Conservation (phyloP, 2,329 filamentous ascomycete species). For the Conoideocrella luteorostrata region DNA sequence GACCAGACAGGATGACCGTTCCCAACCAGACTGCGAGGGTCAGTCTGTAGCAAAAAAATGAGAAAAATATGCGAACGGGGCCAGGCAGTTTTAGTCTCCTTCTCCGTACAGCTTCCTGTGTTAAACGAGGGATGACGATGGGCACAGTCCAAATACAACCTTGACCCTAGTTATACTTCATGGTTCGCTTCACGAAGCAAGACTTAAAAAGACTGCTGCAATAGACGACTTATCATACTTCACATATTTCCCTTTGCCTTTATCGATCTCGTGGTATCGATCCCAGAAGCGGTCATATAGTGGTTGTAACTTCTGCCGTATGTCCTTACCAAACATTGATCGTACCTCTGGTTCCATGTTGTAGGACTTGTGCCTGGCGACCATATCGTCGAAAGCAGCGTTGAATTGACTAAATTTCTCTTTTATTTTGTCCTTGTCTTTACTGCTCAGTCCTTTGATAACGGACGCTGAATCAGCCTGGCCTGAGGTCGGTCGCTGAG, state of each 20-base stretch:
- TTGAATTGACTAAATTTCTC: slow-evolving; percentile 95
- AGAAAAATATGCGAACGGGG: too few relatives aligned
- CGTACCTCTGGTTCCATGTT: slow-evolving; percentile 90
- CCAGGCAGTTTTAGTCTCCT: too few relatives aligned
- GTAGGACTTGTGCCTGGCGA: slow-evolving; percentile 72
- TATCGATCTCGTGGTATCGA: slow-evolving; percentile 94
- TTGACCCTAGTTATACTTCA: background rate
- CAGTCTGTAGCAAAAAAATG: too few relatives aligned
- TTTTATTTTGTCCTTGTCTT: slow-evolving; percentile 95
- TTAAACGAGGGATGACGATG: too few relatives aligned
- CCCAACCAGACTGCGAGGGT: too few relatives aligned
- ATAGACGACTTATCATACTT: slow-evolving; percentile 90
- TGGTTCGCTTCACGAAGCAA: slow-evolving; percentile 32
- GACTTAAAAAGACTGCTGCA: slow-evolving; percentile 54
- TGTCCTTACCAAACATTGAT: slow-evolving; percentile 70
- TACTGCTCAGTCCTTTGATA: slow-evolving; percentile 74
- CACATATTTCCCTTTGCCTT: slow-evolving; percentile 95
- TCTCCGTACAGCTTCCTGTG: too few relatives aligned
- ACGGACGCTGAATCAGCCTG: slow-evolving; percentile 75
- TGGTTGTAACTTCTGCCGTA: slow-evolving; percentile 87
- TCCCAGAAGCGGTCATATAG: slow-evolving; percentile 96
- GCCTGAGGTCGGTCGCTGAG: slow-evolving; percentile 64
- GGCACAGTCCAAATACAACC: too few relatives aligned
- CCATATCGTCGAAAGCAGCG: slow-evolving; percentile 79
- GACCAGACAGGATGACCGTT: too few relatives aligned